Conservation (phyloP, 108 stramenopile species). For the Skeletonema menzelii region DNA sequence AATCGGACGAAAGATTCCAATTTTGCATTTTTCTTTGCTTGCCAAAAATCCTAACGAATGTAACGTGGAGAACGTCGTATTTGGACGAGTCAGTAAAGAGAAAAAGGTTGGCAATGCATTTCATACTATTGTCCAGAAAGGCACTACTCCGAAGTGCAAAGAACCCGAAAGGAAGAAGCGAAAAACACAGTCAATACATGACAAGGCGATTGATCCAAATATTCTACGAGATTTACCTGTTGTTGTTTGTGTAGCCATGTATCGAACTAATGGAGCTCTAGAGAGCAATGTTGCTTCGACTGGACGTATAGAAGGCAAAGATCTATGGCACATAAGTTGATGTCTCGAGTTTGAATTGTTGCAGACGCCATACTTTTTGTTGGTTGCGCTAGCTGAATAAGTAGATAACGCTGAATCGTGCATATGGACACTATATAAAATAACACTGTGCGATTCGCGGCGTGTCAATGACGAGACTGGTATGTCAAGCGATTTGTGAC, state of each 20-base stretch:
- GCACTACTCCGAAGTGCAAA: neutral
- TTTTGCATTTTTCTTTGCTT: slow-evolving; percentile 82
- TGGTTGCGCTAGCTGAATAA: too few relatives aligned
- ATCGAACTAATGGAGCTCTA: slow-evolving; percentile 80
- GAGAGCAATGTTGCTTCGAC: slow-evolving; percentile 77
- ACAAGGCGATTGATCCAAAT: slow-evolving; percentile 1
- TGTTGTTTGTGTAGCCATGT: slow-evolving; percentile 89
- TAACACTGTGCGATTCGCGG: too few relatives aligned
- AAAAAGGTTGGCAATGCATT: slow-evolving; percentile 1
- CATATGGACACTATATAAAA: too few relatives aligned
- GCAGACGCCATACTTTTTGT: too few relatives aligned
- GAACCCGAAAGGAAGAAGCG: neutral
- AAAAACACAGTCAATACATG: slow-evolving; percentile 2
- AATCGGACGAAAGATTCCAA: slow-evolving; percentile 59
- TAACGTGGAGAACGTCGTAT: neutral
- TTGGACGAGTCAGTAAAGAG: slow-evolving; percentile 67
- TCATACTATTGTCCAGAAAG: neutral
- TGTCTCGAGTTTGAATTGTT: neutral
- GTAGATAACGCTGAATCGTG: too few relatives aligned
- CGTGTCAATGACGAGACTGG: too few relatives aligned
- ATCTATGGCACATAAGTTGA: slow-evolving; percentile 83
- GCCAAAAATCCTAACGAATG: slow-evolving; percentile 26
- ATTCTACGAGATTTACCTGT: slow-evolving; percentile 67
- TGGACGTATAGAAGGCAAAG: slow-evolving; percentile 71
- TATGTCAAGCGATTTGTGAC: too few relatives aligned